phyloP scores from a whole-genome alignment of 495 filamentous ascomycete species.

The Tuber indicum region DNA sequence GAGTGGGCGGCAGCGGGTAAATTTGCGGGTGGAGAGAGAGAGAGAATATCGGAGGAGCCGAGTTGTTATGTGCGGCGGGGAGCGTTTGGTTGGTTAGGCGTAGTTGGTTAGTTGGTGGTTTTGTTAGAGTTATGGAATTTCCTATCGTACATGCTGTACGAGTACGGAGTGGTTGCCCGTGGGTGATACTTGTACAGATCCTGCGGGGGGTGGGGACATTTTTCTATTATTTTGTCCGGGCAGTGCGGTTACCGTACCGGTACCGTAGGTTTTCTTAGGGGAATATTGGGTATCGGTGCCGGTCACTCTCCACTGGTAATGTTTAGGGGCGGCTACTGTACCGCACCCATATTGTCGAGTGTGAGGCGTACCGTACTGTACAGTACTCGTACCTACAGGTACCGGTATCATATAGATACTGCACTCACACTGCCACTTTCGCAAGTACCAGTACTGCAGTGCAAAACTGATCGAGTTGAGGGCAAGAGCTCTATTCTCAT shows the following conservation, averaged over 20 bases:
- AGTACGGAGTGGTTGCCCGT: not conserved
- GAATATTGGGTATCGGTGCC: not conserved
- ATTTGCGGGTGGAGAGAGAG: not conserved
- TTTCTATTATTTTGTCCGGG: not conserved
- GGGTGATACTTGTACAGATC: not conserved
- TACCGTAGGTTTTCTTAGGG: not conserved
- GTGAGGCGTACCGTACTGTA: not conserved
- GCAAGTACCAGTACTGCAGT: too few relatives aligned
- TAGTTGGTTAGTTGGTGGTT: not conserved
- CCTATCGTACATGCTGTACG: not conserved
- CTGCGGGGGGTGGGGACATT: not conserved
- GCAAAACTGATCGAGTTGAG: too few relatives aligned
- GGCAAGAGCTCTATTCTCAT: not conserved
- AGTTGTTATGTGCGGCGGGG: not conserved
- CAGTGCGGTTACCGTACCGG: not conserved
- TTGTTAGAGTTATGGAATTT: not conserved
- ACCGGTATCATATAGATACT: too few relatives aligned
- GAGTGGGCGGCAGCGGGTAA: not conserved
- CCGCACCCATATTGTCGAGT: not conserved
- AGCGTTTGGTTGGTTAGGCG: not conserved
- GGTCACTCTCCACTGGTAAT: not conserved
- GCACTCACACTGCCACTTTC: not conserved
- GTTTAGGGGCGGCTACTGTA: not conserved
- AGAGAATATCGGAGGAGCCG: not conserved
- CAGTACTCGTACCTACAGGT: too few relatives aligned